These are phyloP conservation scores for Hypoxylon fuscum DNA, from an alignment of 495 filamentous ascomycete genomes.

Conservation along the genomic window DNA sequence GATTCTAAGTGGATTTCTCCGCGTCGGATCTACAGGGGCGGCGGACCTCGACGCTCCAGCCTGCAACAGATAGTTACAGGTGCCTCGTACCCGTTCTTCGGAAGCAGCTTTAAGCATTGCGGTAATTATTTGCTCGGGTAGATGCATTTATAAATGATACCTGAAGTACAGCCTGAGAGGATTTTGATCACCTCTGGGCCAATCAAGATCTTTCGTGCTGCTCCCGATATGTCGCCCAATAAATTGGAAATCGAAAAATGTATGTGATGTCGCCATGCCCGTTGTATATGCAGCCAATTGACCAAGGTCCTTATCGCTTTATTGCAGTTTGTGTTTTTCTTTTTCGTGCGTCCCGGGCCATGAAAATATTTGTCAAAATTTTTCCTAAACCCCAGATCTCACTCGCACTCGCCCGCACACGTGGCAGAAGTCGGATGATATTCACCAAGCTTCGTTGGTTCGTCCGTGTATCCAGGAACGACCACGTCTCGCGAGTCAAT, in stretches of 20 bases:
- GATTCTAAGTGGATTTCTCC: slow-evolving; percentile 18
- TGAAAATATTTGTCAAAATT: slow-evolving; percentile 40
- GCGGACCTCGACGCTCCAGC: slow-evolving; percentile 24
- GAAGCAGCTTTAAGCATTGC: slow-evolving; percentile 24
- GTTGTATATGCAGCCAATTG: slow-evolving; percentile 41
- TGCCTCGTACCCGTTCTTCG: slow-evolving; percentile 27
- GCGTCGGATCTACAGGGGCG: slow-evolving; percentile 18
- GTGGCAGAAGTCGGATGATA: slow-evolving; percentile 36
- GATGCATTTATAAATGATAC: slow-evolving; percentile 38
- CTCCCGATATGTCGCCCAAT: slow-evolving; percentile 40
- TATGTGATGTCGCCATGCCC: slow-evolving; percentile 34
- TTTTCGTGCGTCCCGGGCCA: slow-evolving; percentile 21
- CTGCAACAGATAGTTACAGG: not conserved
- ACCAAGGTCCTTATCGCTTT: slow-evolving; percentile 25
- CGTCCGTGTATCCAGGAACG: slow-evolving; percentile 24
- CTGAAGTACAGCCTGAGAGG: slow-evolving; percentile 42
- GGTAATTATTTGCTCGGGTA: slow-evolving; percentile 39
- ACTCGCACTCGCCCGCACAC: slow-evolving; percentile 34
- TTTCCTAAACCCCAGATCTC: slow-evolving; percentile 20
- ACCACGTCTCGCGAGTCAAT: slow-evolving; percentile 38
- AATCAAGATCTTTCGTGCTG: slow-evolving; percentile 34
- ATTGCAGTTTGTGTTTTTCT: slow-evolving; percentile 12
- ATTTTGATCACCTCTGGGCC: slow-evolving; percentile 26
- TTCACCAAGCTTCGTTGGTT: slow-evolving; percentile 19
- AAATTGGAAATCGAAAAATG: slow-evolving; percentile 37